Base-by-base conservation (phyloP, 805 yeast species). In the Monosporozyma servazzii region DNA sequence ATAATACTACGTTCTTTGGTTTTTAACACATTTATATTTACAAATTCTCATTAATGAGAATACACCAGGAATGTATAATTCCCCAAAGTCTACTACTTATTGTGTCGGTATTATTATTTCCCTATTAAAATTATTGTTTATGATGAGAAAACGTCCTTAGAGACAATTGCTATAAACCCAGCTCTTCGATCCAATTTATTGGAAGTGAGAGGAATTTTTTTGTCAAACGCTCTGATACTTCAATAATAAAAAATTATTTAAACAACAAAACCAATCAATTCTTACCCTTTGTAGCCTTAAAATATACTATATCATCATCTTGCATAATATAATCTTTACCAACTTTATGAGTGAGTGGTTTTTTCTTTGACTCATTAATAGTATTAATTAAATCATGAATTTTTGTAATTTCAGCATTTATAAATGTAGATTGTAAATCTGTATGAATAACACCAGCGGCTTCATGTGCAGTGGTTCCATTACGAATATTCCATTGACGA, bases 361-460 rank as follows among this genome's bases (percentile, higher is more conserved):
- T 37, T 47, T 57, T 33, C 17, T 33, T 33, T 2, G 37, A 5
- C 17, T 33, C 33, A 17, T 29, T 10, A 29, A 11, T 15, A 17
- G 33, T 42, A 17, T 48, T 43, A n/a, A 42, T 40, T 1, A 53
- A 23, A 59, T 86, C 93, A 5, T 77, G 73, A 64, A 76, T 84
- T 60, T 84, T 84, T 62, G 79, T 75, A 29, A 89, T 86, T 52
- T 82, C 81, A 9, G 93, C 95, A 62, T 80, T 78, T 46, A 89
- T 80, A 65, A 89, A 89, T 0, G 95, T 86, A 60, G 82, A 79
- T 70, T 84, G 82, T 51, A 88, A 70, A 65, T 88, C 96, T 1
- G 88, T 84, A 65, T 89, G 96, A 53, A 89, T 89, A 33, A 84
- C 83, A 21, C 90, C 95, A 0, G 96, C 96, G 2, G 95, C 96